Conservation (phyloP, 768 basidiomycete species). For the Boletus sp. region DNA sequence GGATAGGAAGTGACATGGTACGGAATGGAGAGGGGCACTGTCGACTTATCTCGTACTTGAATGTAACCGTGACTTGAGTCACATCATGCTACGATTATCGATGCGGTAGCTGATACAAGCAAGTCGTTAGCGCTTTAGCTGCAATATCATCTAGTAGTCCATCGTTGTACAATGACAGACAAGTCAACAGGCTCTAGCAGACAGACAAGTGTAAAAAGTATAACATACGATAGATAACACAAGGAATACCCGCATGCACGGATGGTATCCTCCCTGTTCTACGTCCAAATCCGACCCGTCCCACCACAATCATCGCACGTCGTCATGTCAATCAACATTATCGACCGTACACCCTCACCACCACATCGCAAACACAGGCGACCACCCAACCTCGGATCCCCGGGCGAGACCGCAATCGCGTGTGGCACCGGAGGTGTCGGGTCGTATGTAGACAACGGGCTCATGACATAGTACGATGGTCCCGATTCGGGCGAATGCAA, state of each 20-base stretch:
- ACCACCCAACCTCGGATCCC: constrained; percentile 72
- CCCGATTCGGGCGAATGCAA: background rate
- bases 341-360: constrained; percentile 50
- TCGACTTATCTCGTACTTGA: no score
- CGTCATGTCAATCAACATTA: constrained; percentile 52
- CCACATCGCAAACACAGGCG: constrained; percentile 60
- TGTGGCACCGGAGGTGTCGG: constrained; percentile 35
- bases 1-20: constrained; percentile 31
- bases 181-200: no score
- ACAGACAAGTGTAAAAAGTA: background rate
- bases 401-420: constrained; percentile 49
- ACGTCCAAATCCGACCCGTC: constrained; percentile 52
- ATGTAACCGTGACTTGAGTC: no score
- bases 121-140: no score
- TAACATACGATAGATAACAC: background rate
- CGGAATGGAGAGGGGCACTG: no score
- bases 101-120: no score
- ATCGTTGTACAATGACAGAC: no score
- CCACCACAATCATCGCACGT: constrained; percentile 61
- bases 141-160: no score
- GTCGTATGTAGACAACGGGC: constrained; percentile 14
- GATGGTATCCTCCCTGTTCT: constrained; percentile 1
- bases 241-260: background rate
- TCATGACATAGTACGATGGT: constrained; percentile 24
- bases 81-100: no score